Evolutionary conservation across 805 yeast species (phyloP).

Genomic region (Wickerhamiella parazyma): DNA sequence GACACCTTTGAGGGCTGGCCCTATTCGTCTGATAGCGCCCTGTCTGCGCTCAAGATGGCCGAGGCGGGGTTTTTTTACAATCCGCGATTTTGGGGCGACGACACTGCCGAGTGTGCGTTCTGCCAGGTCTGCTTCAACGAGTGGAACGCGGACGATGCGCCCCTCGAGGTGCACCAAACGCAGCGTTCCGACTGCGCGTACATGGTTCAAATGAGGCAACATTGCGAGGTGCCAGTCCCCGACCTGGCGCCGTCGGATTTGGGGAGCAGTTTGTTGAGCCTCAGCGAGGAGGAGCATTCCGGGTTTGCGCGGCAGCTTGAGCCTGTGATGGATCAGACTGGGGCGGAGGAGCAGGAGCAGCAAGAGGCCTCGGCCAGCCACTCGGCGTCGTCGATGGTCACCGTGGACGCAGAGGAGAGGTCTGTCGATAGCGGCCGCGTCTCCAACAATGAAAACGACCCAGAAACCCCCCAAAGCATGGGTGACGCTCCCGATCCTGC

Average conservation of each 20-base stretch:
- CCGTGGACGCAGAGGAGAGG: background rate
- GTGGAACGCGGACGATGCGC: conserved; percentile 6
- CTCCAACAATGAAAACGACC: background rate
- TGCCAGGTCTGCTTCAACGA: conserved; percentile 1
- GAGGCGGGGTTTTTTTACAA: conserved; percentile 8
- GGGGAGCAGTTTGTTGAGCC: too few species aligned
- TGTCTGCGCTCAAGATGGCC: conserved; percentile 2
- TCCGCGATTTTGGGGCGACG: background rate
- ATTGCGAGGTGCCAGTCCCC: background rate
- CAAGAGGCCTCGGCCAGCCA: background rate
- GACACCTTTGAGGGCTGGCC: conserved; percentile 7
- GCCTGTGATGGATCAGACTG: too few species aligned
- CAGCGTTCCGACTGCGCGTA: background rate
- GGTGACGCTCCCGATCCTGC: background rate
- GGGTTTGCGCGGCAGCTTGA: too few species aligned
- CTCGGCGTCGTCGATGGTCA: conserved; percentile 3
- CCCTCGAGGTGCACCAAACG: conserved; percentile 1
- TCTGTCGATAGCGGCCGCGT: background rate
- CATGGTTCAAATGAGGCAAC: background rate
- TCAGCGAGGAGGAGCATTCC: too few species aligned
- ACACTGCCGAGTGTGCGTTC: conserved; percentile 4
- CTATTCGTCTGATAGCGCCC: background rate
- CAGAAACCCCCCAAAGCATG: background rate
- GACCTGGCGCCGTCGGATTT: background rate
- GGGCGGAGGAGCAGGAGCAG: too few species aligned